Base-by-base conservation (phyloP, 1,284 basidiomycete genomes). In the Mycena sp. region DNA sequence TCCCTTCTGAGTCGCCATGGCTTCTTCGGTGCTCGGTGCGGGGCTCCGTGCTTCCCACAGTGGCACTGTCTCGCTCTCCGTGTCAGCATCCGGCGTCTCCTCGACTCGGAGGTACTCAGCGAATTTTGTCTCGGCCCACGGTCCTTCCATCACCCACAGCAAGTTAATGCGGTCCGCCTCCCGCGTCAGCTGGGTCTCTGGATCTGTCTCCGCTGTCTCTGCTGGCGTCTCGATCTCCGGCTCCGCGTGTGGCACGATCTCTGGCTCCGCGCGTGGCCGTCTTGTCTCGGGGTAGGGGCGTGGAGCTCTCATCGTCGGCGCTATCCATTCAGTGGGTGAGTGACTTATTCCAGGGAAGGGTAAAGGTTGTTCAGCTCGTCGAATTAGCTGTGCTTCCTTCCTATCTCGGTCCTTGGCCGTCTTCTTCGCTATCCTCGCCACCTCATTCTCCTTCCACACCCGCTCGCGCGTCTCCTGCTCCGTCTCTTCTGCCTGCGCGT, bases 81-180 rank as follows among this genome's bases (percentile, higher is more conserved):
- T 41, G 35, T 53, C 51, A 25, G 35, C 23, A 6, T 53, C 26
- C 10, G 21, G 32, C 10, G 28, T 7, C 6, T 32, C 17, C 19
- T 57, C 55, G 14, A 53, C 30, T 4, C 19, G 6, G 7, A 60
- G 26, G 58, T 53, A 60, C 41, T 53, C 23, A 35, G 58, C 58
- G 17, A 45, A 60, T 11, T 23, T 9, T 0, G 58, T 53, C 40
- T 60, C 58, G 3, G 50, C 41, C 58, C 58, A 51, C 1, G 49
- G 58, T 19, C n/a, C 37, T 14, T 35, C 38, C 10, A 41, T 37
- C 1, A 29, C 30, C 2, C 16, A 37, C 9, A 60, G 2, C n/a
- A 53, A 3, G n/a, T 25, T 21, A 3, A 57, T 51, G 3, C 37
- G 35, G 5, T 41, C n/a, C 14, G 25, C 25, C 19, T 62, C 53